Percentiles rank a stretch among this genome's conserved stretches.
phyloP scores from a whole-genome alignment of 1,284 basidiomycete species.

The Trichosporon ovoides region DNA sequence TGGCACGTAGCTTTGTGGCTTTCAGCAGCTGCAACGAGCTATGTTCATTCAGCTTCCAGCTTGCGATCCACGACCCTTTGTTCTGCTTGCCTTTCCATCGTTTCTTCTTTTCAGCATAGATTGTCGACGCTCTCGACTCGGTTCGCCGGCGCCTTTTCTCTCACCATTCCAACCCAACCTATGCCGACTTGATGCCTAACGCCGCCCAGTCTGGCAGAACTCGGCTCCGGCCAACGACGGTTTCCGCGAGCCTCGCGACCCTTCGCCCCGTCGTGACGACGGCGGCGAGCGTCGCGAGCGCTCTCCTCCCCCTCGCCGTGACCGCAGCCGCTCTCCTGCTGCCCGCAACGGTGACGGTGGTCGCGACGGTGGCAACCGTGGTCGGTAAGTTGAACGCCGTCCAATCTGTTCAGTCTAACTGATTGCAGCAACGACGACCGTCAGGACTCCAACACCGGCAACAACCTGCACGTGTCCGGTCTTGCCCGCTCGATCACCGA shows the following conservation, averaged over 20 bases:
- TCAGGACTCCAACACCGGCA: slow-evolving; percentile 70
- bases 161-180: slow-evolving; percentile 9
- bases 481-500: slow-evolving; percentile 75
- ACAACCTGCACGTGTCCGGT: slow-evolving; percentile 93
- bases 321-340: slow-evolving; percentile 30
- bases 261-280: slow-evolving; percentile 29
- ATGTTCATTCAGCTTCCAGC: background rate
- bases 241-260: slow-evolving; percentile 18
- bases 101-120: background rate
- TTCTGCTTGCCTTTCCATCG: background rate
- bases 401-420: background rate
- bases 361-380: slow-evolving; percentile 18
- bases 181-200: slow-evolving; percentile 19
- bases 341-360: slow-evolving; percentile 28
- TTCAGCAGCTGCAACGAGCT: background rate
- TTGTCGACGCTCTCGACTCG: background rate
- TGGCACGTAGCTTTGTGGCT: background rate
- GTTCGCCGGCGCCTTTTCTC: background rate
- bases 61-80: background rate
- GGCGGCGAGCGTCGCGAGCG: slow-evolving; percentile 16
- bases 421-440: slow-evolving; percentile 39
- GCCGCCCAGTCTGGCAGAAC: slow-evolving; percentile 43
- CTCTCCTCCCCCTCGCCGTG: slow-evolving; percentile 21
- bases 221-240: slow-evolving; percentile 23
- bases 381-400: slow-evolving; percentile 18